Percentiles rank a stretch among this genome's conserved stretches.
Evolutionary conservation across 495 filamentous ascomycete genomes (phyloP).

Genomic region (Lasiosphaeria hispida): DNA sequence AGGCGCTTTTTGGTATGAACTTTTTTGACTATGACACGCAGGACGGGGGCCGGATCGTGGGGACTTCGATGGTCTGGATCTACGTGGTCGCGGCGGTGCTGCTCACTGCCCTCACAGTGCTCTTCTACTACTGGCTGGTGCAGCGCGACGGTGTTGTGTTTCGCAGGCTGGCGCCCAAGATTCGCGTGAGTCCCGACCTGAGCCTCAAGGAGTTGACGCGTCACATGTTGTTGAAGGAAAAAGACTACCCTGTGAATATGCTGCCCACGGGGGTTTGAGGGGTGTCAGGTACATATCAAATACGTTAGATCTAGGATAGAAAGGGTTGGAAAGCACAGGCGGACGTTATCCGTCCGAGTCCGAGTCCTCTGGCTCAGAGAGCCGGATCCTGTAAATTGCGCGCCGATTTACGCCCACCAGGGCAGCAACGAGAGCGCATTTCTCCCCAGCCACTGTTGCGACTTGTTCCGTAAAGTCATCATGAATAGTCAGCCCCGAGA

Average conservation of each 20-base stretch:
- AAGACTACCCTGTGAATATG: background rate
- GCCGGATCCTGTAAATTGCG: constrained; percentile 9
- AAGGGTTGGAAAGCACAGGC: too few relatives aligned
- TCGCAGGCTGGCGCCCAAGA: constrained; percentile 21
- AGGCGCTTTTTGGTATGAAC: constrained; percentile 31
- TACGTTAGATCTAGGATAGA: background rate
- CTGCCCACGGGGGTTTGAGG: constrained; percentile 2
- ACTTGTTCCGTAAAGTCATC: constrained; percentile 24
- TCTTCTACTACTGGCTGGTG: constrained; percentile 27
- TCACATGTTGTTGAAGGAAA: constrained; percentile 3
- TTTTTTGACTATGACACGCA: constrained; percentile 23
- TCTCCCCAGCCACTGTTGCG: constrained; percentile 4
- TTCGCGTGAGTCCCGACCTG: constrained; percentile 11
- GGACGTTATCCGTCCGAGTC: too few relatives aligned
- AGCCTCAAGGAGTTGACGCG: constrained; percentile 13
- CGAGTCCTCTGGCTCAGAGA: background rate
- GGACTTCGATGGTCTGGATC: constrained; percentile 27
- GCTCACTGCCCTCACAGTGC: constrained; percentile 22
- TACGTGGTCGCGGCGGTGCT: constrained; percentile 19
- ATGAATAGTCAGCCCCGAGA: constrained; percentile 25
- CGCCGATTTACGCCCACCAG: constrained; percentile 12
- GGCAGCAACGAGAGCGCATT: constrained; percentile 13
- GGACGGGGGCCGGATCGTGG: constrained; percentile 14
- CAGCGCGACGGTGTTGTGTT: constrained; percentile 20
- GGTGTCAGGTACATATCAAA: background rate